A percentile compares a stretch with the other conserved stretches of the same genome.
phyloP scores from a whole-genome alignment of 257 asterid genomes.

The Ehretia macrophylla region DNA sequence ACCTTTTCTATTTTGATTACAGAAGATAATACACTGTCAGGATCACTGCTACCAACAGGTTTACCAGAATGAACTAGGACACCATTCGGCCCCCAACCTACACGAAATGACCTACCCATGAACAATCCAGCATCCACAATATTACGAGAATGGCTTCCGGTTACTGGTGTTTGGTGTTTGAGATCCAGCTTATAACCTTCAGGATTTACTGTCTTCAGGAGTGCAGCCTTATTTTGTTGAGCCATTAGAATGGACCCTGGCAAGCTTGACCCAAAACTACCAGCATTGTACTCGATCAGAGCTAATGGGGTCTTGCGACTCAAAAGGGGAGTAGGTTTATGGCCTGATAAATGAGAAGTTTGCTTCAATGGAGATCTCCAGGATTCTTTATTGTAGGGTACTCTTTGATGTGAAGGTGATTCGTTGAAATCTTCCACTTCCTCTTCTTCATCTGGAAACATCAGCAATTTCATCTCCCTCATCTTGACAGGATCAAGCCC shows the following conservation, averaged over 20 bases:
- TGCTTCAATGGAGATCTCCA: slow-evolving; percentile 55
- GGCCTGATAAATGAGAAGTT: slow-evolving; percentile 31
- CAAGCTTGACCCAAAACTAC: slow-evolving; percentile 56
- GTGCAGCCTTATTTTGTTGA: slow-evolving; percentile 65
- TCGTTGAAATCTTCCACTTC: slow-evolving; percentile 45
- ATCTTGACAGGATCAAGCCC: slow-evolving; percentile 87
- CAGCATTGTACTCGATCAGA: slow-evolving; percentile 64
- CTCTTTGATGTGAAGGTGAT: slow-evolving; percentile 37
- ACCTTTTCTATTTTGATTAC: slow-evolving; percentile 80
- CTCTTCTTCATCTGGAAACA: slow-evolving; percentile 67
- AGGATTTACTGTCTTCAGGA: slow-evolving; percentile 40
- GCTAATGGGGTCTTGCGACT: slow-evolving; percentile 90
- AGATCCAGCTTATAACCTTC: slow-evolving; percentile 79
- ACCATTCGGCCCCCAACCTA: slow-evolving; percentile 99
- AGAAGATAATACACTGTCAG: slow-evolving; percentile 57
- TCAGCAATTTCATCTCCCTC: slow-evolving; percentile 72
- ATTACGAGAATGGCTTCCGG: slow-evolving; percentile 57
- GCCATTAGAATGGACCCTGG: slow-evolving; percentile 76
- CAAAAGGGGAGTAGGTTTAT: slow-evolving; percentile 39
- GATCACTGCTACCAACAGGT: slow-evolving; percentile 60
- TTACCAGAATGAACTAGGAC: slow-evolving; percentile 87
- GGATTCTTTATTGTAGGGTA: slow-evolving; percentile 45
- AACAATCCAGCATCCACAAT: slow-evolving; percentile 95
- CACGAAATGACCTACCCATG: slow-evolving; percentile 97
- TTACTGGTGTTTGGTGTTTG: slow-evolving; percentile 55